A percentile compares a stretch with the other conserved stretches of the same genome.
Evolutionary conservation across 306 rosid species (phyloP).

Genomic region (Vigna nakashimae): DNA sequence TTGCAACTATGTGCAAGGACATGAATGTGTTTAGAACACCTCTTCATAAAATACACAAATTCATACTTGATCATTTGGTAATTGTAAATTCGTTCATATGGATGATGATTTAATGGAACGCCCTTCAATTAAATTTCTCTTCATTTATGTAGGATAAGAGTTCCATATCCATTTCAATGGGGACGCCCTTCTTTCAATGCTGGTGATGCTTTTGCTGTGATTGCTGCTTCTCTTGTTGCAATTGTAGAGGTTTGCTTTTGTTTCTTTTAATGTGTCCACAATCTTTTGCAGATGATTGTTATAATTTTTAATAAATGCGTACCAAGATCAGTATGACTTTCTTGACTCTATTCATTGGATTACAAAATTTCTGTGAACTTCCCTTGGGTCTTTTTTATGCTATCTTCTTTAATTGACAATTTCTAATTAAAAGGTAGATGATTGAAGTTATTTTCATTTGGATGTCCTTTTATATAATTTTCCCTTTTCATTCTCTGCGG

Average conservation of each 20-base stretch:
- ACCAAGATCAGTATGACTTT: constrained; percentile 5
- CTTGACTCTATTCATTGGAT: background rate
- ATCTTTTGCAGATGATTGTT: constrained; percentile 5
- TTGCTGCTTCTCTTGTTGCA: constrained; percentile 80
- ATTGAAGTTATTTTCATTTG: constrained; percentile 3
- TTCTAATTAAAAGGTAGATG: background rate
- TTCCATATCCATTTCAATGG: constrained; percentile 98
- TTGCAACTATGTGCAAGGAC: constrained; percentile 4
- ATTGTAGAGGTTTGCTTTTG: constrained; percentile 66
- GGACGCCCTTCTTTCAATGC: constrained; percentile 74
- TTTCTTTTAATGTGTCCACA: background rate
- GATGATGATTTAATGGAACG: constrained; percentile 8
- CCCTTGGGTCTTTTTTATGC: background rate
- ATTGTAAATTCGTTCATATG: constrained; percentile 9
- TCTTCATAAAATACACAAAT: background rate
- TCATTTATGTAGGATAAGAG: constrained; percentile 72
- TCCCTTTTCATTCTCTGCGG: constrained; percentile 34
- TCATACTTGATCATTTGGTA: background rate
- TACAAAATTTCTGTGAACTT: constrained; percentile 1
- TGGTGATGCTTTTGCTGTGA: constrained; percentile 76
- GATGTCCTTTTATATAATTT: constrained; percentile 23
- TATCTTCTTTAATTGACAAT: constrained; percentile 3
- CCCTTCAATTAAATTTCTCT: constrained; percentile 10
- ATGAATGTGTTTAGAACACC: constrained; percentile 11
- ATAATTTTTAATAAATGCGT: background rate